These are phyloP conservation scores for Pulveroboletus ravenelii DNA, from an alignment of 768 basidiomycete species.

Conservation along the genomic window DNA sequence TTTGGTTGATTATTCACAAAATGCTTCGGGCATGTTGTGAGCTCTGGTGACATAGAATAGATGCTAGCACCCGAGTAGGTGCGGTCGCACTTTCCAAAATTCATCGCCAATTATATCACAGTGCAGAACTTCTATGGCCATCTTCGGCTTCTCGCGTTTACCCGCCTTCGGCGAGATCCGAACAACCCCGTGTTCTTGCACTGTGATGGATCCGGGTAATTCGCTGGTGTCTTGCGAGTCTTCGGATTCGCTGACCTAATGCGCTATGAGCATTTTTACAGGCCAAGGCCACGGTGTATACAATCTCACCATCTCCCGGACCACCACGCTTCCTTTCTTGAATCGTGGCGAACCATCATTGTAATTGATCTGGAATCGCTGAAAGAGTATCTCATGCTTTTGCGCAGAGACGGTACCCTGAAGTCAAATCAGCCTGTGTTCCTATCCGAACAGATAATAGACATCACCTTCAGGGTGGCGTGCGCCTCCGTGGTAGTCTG, in stretches of 20 bases:
- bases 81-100: constrained; percentile 69
- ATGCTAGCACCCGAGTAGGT: constrained; percentile 37
- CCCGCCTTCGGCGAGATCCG: constrained; percentile 24
- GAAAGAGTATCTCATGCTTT: constrained; percentile 90
- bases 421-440: constrained; percentile 8
- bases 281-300: background rate
- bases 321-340: constrained; percentile 80
- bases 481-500: constrained; percentile 79
- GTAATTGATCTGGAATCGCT: constrained; percentile 83
- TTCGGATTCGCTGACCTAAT: constrained; percentile 10
- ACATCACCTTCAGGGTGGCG: constrained; percentile 61
- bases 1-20: background rate
- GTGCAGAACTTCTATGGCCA: constrained; percentile 57
- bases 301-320: constrained; percentile 53
- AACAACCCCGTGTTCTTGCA: background rate
- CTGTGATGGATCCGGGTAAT: background rate
- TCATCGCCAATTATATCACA: constrained; percentile 79
- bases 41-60: no score
- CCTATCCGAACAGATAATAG: background rate
- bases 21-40: background rate
- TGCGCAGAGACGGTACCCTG: constrained; percentile 86
- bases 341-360: constrained; percentile 67
- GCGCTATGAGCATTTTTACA: background rate
- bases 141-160: constrained; percentile 35
- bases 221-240: background rate